Evolutionary conservation across 2,329 filamentous ascomycete genomes (phyloP), one percentile per base, ranked within the genome.

Genomic region (Alternaria solani): DNA sequence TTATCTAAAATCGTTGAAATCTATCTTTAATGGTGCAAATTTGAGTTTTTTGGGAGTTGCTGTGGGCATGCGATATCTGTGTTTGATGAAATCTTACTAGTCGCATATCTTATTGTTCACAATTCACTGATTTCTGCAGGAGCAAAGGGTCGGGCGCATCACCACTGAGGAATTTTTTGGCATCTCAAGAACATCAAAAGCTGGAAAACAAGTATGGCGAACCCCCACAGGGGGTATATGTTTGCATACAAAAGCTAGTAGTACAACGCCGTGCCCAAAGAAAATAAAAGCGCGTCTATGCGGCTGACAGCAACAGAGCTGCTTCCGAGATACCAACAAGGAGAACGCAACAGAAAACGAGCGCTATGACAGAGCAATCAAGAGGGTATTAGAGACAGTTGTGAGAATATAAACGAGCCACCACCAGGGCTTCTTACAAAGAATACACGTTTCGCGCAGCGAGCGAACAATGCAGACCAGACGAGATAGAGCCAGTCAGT

Each of bases 371-470:
- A 51, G n/a, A 28, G 25, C 36, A 16, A 26, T 20, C 23, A 30
- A 51, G 25, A 41, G 49, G 34, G 49, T 51, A 51, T 51, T 51
- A 51, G 25, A 51, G 49, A 51, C 34, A 41, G 34, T 51, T 39
- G 49, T 25, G 49, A 51, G 41, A 34, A 38, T 41, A 41, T 28
- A 20, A 38, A 49, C 34, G 25, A 30, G 49, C 49, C 49, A 49
- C 36, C 34, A 51, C 49, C 36, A 51, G 49, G 36, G 36, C 34
- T 38, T 28, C 32, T 16, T 38, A 16, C 7, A 49, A 34, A n/a
- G 16, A 49, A 38, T 38, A 38, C 32, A 49, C 34, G 7, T 36
- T 38, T 14, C 46, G 46, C 46, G 20, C 46, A 2, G 8, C 46
- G 20, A 49, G 46, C 32, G 32, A 7, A 38, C 23, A 16, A 38